Conservation (phyloP, 345 rosid species). For the Cardamine chenopodiifolia region DNA sequence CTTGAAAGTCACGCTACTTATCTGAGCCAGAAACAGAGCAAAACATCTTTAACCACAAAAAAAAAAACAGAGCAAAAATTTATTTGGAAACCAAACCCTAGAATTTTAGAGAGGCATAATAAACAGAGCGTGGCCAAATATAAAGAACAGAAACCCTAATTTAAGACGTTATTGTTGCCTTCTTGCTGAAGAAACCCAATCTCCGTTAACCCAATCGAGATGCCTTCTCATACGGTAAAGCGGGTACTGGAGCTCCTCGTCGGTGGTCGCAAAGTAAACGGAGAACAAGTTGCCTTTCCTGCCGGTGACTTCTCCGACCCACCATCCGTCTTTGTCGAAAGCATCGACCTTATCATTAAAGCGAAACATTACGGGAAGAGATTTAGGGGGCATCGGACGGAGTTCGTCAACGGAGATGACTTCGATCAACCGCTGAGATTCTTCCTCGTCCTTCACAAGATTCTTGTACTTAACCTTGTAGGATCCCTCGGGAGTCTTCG, state of each 20-base stretch:
- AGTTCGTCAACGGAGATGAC: constrained; percentile 31
- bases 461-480: constrained; percentile 42
- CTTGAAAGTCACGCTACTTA: constrained; percentile 18
- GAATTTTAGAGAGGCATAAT: not conserved
- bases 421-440: constrained; percentile 37
- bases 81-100: not conserved
- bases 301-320: constrained; percentile 42
- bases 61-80: not conserved
- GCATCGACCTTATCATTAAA: constrained; percentile 36
- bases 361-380: not conserved
- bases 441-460: constrained; percentile 29
- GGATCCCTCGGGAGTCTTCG: not conserved
- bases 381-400: constrained; percentile 42
- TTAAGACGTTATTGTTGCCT: constrained; percentile 9
- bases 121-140: not conserved
- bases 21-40: not conserved
- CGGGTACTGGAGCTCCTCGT: constrained; percentile 31
- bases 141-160: constrained; percentile 11
- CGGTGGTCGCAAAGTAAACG: constrained; percentile 36
- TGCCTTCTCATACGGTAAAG: constrained; percentile 37
- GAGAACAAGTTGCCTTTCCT: not conserved
- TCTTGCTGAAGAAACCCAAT: constrained; percentile 34
- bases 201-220: constrained; percentile 39
- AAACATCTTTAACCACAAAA: no score
- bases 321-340: constrained; percentile 46